Base-by-base conservation (phyloP, 208 protist species). In the Porcisia hertigi region DNA sequence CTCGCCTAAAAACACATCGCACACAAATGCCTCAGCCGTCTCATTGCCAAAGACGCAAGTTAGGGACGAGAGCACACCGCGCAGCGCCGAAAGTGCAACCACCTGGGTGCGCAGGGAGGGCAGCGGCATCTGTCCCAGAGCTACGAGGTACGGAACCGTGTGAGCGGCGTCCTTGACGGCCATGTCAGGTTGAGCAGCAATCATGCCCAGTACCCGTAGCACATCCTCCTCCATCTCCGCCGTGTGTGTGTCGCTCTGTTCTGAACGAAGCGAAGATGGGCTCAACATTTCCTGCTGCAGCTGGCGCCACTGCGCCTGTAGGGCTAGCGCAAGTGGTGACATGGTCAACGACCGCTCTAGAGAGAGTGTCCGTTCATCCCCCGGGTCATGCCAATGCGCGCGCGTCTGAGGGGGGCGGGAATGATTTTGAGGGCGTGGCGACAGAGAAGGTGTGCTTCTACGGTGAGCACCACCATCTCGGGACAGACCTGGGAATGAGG, bases 31-130 rank as follows among this genome's bases (percentile, higher is more conserved):
- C 20, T 36, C 63, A 11, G 82, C 69, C 54, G 76, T 84, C 43
- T 59, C 82, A 3, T 36, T 25, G 20, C 86, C 86, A 71, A 80
- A 85, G 12, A 83, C 66, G 8, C 63, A 34, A 16, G 79, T 52
- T n/a, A 93, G 75, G 25, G 75, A 79, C 1, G 77, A 69, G 53
- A 87, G 70, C 41, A 85, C 76, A 0, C 82, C 90, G 7, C 80
- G 78, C 75, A 94, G 79, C 5, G 87, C 90, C 12, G 71, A 84
- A n/a, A 92, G 74, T 12, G 90, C 87, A 30, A 88, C 82, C 25
- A 71, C 73, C 76, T 94, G 90, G 30, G 90, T 94, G 36, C 77
- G 76, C 59, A 80, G 73, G 49, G 86, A 86, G n/a, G 90, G 90
- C 41, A 91, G 74, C 11, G 90, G 84, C 3, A 85, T 80, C 20